phyloP scores from a whole-genome alignment of 2,329 filamentous ascomycete genomes.

The Trichoderma aggressivum region DNA sequence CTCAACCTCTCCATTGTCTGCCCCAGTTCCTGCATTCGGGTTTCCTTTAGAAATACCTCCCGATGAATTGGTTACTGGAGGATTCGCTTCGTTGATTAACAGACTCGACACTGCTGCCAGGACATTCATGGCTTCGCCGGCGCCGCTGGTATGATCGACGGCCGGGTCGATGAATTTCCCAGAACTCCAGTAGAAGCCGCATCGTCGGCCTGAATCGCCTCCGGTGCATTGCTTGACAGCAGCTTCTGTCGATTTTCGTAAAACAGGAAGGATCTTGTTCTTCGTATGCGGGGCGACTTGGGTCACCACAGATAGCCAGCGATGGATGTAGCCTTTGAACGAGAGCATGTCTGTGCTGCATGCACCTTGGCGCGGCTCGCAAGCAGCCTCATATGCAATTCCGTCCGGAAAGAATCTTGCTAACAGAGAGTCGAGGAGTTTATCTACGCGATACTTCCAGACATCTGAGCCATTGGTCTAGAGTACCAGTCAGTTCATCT shows the following conservation, averaged over 20 bases:
- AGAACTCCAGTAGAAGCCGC: conserved; percentile 61
- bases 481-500: background rate
- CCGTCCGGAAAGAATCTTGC: conserved; percentile 54
- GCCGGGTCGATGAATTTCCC: conserved; percentile 44
- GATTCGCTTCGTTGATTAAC: conserved; percentile 40
- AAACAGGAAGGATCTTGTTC: conserved; percentile 52
- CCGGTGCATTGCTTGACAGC: conserved; percentile 62
- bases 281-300: conserved; percentile 60
- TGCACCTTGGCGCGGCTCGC: conserved; percentile 51
- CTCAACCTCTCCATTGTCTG: conserved; percentile 29
- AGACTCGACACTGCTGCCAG: conserved; percentile 52
- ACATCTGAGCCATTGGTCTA: conserved; percentile 50
- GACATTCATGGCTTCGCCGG: conserved; percentile 58
- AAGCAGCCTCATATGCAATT: conserved; percentile 64
- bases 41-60: conserved; percentile 50
- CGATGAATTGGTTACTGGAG: conserved; percentile 44
- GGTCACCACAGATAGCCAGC: conserved; percentile 60
- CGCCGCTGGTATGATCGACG: conserved; percentile 52
- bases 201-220: conserved; percentile 54
- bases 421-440: conserved; percentile 50
- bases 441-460: conserved; percentile 56
- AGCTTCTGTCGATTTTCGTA: conserved; percentile 55
- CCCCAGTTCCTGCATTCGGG: conserved; percentile 37
- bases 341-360: conserved; percentile 71
- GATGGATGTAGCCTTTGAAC: conserved; percentile 68